Base-by-base conservation (phyloP, 2,329 filamentous ascomycete genomes). In the Diaporthe sp. region DNA sequence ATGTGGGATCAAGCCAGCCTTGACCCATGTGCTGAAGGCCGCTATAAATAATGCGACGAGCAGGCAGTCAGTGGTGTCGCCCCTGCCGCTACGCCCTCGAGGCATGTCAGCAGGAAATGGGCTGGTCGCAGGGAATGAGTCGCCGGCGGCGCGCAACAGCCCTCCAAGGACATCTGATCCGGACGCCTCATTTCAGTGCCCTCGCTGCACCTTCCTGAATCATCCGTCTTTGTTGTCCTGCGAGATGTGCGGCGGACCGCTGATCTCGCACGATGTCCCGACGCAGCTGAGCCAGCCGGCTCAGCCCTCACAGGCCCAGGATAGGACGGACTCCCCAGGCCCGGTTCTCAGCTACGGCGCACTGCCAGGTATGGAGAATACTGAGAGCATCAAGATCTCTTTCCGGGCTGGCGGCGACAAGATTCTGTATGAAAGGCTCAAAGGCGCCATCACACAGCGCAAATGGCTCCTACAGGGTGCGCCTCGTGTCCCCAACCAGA, bases 391-490 rank as follows among this genome's bases (percentile, higher is more conserved):
- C 78, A 99, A 98, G 81, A 86, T 99, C 51, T 98, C 97, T 0
- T 99, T 99, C 79, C 92, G 97, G 42, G 91, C 88, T 44, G 96
- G 96, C 3, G 97, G 97, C 0, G 96, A 96, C 75, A 96, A 95
- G 83, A 93, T 95, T 8, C 98, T 99, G 77, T 92, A 94, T 78
- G 97, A 98, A 78, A 90, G 96, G 63, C 87, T 99, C 2, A 98
- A 97, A 80, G 92, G 92, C 9, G 94, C 95, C 12, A 90, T 98
- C 83, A 92, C 95, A 2, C 97, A 99, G 82, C 91, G 97, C 19
- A 98, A 98, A 86, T 99, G 97, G 97, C 88, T 99, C 4, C 88
- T 98, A 0, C 94, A 97, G 72, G 93, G 94, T 80, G 97, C 97
- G 0, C 97, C 97, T 1, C 95, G 96, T 0, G 91, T 97, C 25